phyloP scores from a whole-genome alignment of 140 eudicot genomes.

The Anethum foeniculum region DNA sequence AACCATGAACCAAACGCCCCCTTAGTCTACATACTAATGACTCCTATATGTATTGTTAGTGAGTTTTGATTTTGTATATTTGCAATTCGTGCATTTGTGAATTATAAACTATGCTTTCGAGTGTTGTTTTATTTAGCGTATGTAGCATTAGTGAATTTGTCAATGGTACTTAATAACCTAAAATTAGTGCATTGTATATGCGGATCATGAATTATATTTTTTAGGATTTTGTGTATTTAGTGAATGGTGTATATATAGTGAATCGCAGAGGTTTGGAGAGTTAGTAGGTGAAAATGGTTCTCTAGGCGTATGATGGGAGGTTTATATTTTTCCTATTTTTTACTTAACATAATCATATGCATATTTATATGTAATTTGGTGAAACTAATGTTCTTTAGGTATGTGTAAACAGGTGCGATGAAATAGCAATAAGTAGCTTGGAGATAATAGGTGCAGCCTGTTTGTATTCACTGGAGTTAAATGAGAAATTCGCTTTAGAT shows the following conservation, averaged over 20 bases:
- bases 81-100: neutral
- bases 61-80: no score
- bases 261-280: neutral
- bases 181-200: no score
- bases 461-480: slow-evolving; percentile 52
- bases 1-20: no score
- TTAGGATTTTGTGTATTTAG: neutral
- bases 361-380: slow-evolving; percentile 27
- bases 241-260: neutral
- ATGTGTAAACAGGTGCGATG: neutral
- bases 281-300: neutral
- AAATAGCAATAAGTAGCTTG: neutral
- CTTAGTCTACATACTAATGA: neutral
- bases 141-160: neutral
- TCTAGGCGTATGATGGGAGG: slow-evolving; percentile 16
- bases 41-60: neutral
- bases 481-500: slow-evolving; percentile 61
- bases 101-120: neutral
- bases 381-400: slow-evolving; percentile 2
- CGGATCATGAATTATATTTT: neutral
- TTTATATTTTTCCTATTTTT: slow-evolving; percentile 26
- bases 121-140: neutral
- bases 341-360: neutral
- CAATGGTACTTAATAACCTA: neutral
- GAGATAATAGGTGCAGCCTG: slow-evolving; percentile 46